Evolutionary conservation across 2,329 filamentous ascomycete genomes (phyloP), one percentile per base, ranked within the genome.

Genomic region (Juglanconis juglandina): DNA sequence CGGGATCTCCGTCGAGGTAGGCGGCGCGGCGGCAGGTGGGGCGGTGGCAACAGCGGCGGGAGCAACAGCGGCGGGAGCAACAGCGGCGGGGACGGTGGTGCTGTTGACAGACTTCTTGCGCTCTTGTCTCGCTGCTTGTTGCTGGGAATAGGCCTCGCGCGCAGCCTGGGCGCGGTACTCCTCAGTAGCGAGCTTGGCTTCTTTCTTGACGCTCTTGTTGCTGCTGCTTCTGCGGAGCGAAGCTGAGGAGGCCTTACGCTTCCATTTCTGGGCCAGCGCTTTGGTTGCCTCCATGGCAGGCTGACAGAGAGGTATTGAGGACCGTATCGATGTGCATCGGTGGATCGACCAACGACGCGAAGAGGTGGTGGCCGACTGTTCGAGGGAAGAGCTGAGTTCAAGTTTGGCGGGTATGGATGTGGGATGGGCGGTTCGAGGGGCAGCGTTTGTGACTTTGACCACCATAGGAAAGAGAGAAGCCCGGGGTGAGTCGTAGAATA

Each of bases 1-100:
- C 57, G 59, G 53, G 58, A 60, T 53, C 39, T 65, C 61, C 64
- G 67, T 69, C 57, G 59, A 54, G 58, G 61, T 53, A 46, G 39
- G 14, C 17, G 47, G 11, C 41, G 13, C 9, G 11, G 0, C 5
- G n/a, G 34, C 30, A 30, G 58, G 37, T 14, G 48, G 46, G 5
- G 42, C 37, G 17, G 35, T 47, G 9, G 58, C 17, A 17, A 17
- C 17, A 17, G 2, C 17, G 11, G 59, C 34, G 4, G 55, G 50
- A 14, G 32, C 34, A 17, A 49, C 32, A 30, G 39, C 49, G 9
- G 37, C 7, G 34, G 33, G 14, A 35, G 56, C 13, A 13, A 30
- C 13, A n/a, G 46, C 24, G 17, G 42, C 33, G n/a, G 55, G 52
- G 30, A 32, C 46, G 30, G 44, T 33, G 35, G 44, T 47, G 46